These are phyloP conservation scores for Opeltia flavorubescens DNA, from an alignment of 495 filamentous ascomycete genomes.

Conservation along the genomic window DNA sequence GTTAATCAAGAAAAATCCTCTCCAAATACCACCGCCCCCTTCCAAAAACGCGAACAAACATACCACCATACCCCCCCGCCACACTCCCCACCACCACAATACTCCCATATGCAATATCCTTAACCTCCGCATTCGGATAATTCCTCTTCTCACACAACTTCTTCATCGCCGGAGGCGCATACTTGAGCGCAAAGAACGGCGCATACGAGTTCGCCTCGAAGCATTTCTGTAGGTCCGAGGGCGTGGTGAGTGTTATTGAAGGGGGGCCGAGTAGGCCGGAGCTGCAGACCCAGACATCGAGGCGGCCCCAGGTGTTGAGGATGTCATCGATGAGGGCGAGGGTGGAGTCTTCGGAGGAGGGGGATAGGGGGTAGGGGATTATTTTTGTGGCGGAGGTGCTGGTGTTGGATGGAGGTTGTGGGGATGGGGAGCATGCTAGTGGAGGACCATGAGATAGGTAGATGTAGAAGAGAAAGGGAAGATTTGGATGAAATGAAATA, in stretches of 20 bases:
- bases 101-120: slow-evolving; percentile 40
- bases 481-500: neutral
- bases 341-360: slow-evolving; percentile 42
- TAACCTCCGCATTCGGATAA: slow-evolving; percentile 46
- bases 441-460: slow-evolving; percentile 3
- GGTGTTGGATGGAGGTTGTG: slow-evolving; percentile 21
- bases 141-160: slow-evolving; percentile 35
- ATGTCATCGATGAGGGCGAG: slow-evolving; percentile 46
- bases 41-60: no score
- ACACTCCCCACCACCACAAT: slow-evolving; percentile 38
- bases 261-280: slow-evolving; percentile 42
- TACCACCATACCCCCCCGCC: neutral
- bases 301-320: slow-evolving; percentile 40
- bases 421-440: slow-evolving; percentile 18
- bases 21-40: neutral
- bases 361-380: slow-evolving; percentile 42
- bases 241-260: slow-evolving; percentile 38
- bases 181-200: slow-evolving; percentile 49
- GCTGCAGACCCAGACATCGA: slow-evolving; percentile 45
- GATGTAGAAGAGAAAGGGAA: neutral
- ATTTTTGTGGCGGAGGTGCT: slow-evolving; percentile 37
- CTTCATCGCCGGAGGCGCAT: slow-evolving; percentile 46
- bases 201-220: slow-evolving; percentile 44
- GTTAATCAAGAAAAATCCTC: neutral
- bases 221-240: slow-evolving; percentile 35